Base-by-base conservation (phyloP, 2,329 filamentous ascomycete genomes). In the Stromatinia cepivora region DNA sequence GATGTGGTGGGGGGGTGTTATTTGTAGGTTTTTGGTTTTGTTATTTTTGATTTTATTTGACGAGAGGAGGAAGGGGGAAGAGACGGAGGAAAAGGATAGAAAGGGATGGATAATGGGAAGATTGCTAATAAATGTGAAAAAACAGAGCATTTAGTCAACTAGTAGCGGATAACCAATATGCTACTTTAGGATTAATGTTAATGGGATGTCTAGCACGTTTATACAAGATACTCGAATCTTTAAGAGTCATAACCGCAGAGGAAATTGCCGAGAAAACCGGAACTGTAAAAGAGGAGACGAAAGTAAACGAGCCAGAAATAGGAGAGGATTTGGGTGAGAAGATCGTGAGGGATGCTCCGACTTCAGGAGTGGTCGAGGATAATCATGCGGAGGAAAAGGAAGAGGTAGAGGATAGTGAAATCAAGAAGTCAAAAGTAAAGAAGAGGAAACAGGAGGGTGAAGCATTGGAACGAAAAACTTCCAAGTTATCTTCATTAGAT, bases 161-260 rank as follows among this genome's bases (percentile, higher is more conserved):
- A 54, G 81, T 90, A 4, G 88, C 89, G 25, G 91, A 94, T 78
- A 87, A 85, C 46, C 91, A 93, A 75, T 92, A 92, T 78, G 87
- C 91, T 3, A 82, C 88, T 5, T 82, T 94, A 3, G 92, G 92
- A 5, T 81, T 93, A 28, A 83, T 92, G 72, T 83, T 94, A 13
- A 77, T 94, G 58, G 88, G 86, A 28, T 80, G 86, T 1, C 80
- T 94, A 70, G 88, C 89, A 5, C 86, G 87, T 71, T 79, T 90
- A 31, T 80, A 85, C 71, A 80, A 80, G 64, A 78, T 82, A 1
- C 78, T 87, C 63, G 78, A 78, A 11, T 75, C 74, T 10, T 74
- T 84, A 20, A 62, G 53, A 66, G 67, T 31, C 22, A 46, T 72
- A 3, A 69, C 64, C 4, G 70, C 56, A 15, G 71, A 73, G 45